phyloP scores from a whole-genome alignment of 768 basidiomycete species.

The Strobilomyces dryophilus region DNA sequence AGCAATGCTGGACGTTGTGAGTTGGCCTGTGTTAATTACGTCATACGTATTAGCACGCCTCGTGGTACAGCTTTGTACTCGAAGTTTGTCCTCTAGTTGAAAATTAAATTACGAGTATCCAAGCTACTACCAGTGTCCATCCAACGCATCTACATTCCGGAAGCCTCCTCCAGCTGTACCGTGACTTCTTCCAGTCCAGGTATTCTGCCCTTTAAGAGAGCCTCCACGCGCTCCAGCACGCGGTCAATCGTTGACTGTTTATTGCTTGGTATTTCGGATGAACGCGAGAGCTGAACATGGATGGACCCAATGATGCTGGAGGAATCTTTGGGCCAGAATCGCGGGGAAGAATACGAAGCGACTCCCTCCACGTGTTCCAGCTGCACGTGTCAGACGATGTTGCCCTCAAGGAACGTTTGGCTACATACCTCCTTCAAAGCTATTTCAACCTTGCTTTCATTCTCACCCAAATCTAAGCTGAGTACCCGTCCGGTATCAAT shows the following conservation, averaged over 20 bases:
- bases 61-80: too few relatives aligned
- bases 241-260: slow-evolving; percentile 41
- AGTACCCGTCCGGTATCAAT: slow-evolving; percentile 89
- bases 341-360: slow-evolving; percentile 70
- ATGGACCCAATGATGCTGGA: slow-evolving; percentile 84
- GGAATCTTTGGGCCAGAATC: slow-evolving; percentile 97
- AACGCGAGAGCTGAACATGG: slow-evolving; percentile 78
- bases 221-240: slow-evolving; percentile 74
- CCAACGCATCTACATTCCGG: slow-evolving; percentile 1
- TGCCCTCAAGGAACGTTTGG: not conserved
- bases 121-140: slow-evolving; percentile 9
- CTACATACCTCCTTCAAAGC: slow-evolving; percentile 60
- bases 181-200: slow-evolving; percentile 83
- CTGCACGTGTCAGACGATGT: slow-evolving; percentile 35
- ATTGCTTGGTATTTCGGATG: slow-evolving; percentile 41
- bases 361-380: slow-evolving; percentile 74
- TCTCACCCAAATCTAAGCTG: slow-evolving; percentile 76
- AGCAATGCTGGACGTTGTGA: not conserved
- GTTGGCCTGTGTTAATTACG: not conserved
- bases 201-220: slow-evolving; percentile 66
- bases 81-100: too few relatives aligned
- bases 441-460: slow-evolving; percentile 47
- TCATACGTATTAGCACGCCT: not conserved
- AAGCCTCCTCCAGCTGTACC: slow-evolving; percentile 69
- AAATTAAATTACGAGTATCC: slow-evolving; percentile 10